phyloP scores from a whole-genome alignment of 495 filamentous ascomycete species.

The Penicillium longicatenatum region DNA sequence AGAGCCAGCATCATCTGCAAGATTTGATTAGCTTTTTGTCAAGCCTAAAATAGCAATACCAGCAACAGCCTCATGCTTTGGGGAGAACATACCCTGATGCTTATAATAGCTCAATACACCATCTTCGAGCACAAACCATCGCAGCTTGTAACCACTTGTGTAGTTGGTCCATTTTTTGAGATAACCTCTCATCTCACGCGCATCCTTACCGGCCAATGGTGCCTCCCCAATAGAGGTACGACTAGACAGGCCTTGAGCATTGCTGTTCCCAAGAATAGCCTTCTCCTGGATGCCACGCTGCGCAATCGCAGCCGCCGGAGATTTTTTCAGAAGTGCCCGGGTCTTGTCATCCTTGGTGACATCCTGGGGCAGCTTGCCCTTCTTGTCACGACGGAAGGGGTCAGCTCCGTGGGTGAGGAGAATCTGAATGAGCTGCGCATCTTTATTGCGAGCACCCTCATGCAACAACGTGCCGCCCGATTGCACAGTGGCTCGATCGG shows the following conservation, averaged over 20 bases:
- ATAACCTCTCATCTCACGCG: constrained; percentile 96
- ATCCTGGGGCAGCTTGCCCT: constrained; percentile 94
- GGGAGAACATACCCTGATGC: constrained; percentile 66
- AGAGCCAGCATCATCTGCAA: constrained; percentile 65
- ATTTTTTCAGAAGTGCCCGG: constrained; percentile 83
- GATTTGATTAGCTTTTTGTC: constrained; percentile 2
- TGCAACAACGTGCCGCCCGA: constrained; percentile 87
- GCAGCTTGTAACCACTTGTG: constrained; percentile 89
- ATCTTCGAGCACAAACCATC: constrained; percentile 98
- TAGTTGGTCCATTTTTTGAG: constrained; percentile 99
- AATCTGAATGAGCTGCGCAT: constrained; percentile 81
- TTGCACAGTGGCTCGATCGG: constrained; percentile 72
- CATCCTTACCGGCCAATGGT: constrained; percentile 74
- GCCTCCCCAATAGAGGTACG: constrained; percentile 59
- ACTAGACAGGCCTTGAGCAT: constrained; percentile 57
- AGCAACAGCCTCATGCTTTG: background rate
- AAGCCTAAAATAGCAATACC: background rate
- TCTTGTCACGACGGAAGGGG: constrained; percentile 91
- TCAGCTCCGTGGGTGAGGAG: constrained; percentile 95
- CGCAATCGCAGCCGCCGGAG: constrained; percentile 90
- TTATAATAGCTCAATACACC: constrained; percentile 99
- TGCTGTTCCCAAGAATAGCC: constrained; percentile 81
- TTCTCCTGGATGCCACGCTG: constrained; percentile 96
- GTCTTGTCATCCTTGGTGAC: constrained; percentile 95
- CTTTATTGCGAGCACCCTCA: constrained; percentile 85